Percentiles rank a stretch among this genome's conserved stretches.
phyloP scores from a whole-genome alignment of 2,329 filamentous ascomycete genomes.

The Beauveria sp. region DNA sequence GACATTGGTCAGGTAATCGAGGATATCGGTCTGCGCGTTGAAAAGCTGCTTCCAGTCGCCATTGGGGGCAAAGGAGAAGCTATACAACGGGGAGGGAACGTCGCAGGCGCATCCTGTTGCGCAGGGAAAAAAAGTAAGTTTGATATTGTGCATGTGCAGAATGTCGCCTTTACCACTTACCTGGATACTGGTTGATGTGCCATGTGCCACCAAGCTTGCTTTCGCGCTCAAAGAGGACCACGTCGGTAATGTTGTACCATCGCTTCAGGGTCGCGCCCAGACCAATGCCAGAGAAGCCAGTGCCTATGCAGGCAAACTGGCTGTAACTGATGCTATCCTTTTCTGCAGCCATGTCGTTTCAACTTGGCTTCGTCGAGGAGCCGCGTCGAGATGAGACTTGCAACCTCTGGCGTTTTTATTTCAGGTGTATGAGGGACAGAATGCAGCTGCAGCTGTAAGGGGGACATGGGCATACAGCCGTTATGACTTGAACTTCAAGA shows the following conservation, averaged over 20 bases:
- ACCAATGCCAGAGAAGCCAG: conserved; percentile 55
- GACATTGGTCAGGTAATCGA: conserved; percentile 45
- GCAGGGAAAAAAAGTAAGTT: neutral
- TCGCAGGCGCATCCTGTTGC: conserved; percentile 41
- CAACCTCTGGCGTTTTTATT: neutral
- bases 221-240: conserved; percentile 53
- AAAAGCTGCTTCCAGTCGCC: conserved; percentile 52
- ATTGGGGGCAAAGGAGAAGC: conserved; percentile 53
- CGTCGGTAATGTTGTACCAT: conserved; percentile 49
- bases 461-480: neutral
- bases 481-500: neutral
- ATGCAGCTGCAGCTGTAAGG: neutral
- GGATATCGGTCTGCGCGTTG: conserved; percentile 48
- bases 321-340: conserved; percentile 20
- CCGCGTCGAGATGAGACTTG: neutral
- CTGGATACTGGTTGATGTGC: conserved; percentile 55
- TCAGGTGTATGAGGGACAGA: neutral
- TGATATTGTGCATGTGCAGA: no score
- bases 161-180: conserved; percentile 19
- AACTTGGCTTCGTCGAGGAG: neutral
- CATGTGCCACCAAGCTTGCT: conserved; percentile 55
- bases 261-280: conserved; percentile 52
- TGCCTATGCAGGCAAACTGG: conserved; percentile 44
- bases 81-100: conserved; percentile 55
- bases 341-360: neutral